phyloP scores from a whole-genome alignment of 2,329 filamentous ascomycete genomes.

The Epichloe gansuensis region DNA sequence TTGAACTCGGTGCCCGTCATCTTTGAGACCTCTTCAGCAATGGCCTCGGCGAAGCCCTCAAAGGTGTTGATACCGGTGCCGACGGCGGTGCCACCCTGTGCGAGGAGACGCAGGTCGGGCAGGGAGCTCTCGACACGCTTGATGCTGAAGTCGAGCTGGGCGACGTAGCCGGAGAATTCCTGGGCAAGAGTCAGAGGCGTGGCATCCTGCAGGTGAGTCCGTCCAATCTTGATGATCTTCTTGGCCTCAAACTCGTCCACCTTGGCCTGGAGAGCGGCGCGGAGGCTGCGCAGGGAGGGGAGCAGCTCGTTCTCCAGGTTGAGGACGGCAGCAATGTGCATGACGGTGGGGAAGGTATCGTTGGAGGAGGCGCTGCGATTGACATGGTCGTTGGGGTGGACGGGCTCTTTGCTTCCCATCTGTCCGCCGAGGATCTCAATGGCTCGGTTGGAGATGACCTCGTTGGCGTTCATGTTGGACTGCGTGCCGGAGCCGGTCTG shows the following conservation, averaged over 20 bases:
- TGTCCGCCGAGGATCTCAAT: slow-evolving; percentile 92
- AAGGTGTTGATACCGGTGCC: slow-evolving; percentile 97
- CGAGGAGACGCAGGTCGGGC: slow-evolving; percentile 73
- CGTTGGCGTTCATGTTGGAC: slow-evolving; percentile 99
- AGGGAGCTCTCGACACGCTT: slow-evolving; percentile 73
- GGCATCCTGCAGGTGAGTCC: slow-evolving; percentile 94
- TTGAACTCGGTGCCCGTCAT: slow-evolving; percentile 89
- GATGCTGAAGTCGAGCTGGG: slow-evolving; percentile 84
- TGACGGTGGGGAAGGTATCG: slow-evolving; percentile 98
- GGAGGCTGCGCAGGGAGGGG: slow-evolving; percentile 69
- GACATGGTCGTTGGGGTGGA: slow-evolving; percentile 98
- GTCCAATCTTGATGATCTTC: slow-evolving; percentile 97
- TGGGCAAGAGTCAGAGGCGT: slow-evolving; percentile 91
- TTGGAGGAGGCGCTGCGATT: slow-evolving; percentile 99
- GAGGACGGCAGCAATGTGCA: slow-evolving; percentile 96
- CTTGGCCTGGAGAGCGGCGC: slow-evolving; percentile 76
- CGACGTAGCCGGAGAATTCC: slow-evolving; percentile 95
- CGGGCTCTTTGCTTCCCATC: slow-evolving; percentile 95
- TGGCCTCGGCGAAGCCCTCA: slow-evolving; percentile 85
- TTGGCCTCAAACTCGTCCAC: slow-evolving; percentile 70
- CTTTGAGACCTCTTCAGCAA: slow-evolving; percentile 80
- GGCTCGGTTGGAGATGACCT: slow-evolving; percentile 97
- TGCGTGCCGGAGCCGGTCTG: slow-evolving; percentile 97
- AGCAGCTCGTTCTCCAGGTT: slow-evolving; percentile 79
- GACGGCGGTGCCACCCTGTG: slow-evolving; percentile 92